A percentile compares a stretch with the other conserved stretches of the same genome.
phyloP scores from a whole-genome alignment of 352 stramenopile species.

The Pythium insidiosum region DNA sequence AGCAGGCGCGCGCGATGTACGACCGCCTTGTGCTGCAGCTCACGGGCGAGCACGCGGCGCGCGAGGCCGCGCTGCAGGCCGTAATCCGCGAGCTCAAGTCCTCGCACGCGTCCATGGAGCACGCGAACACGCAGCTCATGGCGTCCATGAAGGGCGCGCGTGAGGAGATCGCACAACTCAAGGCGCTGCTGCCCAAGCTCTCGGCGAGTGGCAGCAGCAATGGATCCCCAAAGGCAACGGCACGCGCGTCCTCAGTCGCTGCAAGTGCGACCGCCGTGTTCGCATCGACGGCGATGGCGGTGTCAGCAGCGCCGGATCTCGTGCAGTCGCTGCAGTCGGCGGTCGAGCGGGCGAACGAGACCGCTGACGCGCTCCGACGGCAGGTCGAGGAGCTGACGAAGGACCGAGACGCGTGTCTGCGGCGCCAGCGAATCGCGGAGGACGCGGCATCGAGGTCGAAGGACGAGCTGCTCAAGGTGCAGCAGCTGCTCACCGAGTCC shows the following conservation, averaged over 20 bases:
- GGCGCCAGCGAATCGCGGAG: constrained; percentile 22
- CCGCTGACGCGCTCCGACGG: constrained; percentile 26
- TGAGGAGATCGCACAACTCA: constrained; percentile 37
- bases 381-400: constrained; percentile 27
- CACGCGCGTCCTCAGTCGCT: no score
- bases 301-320: constrained; percentile 1
- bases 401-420: constrained; percentile 21
- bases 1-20: constrained; percentile 38
- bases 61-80: constrained; percentile 36
- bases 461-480: constrained; percentile 32
- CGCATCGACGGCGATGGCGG: not conserved
- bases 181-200: constrained; percentile 35
- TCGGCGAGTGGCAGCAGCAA: not conserved
- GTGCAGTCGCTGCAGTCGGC: constrained; percentile 42
- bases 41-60: constrained; percentile 24
- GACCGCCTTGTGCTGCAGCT: constrained; percentile 36
- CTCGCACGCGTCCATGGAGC: constrained; percentile 38
- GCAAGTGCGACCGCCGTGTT: no score
- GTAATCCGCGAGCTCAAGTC: constrained; percentile 38
- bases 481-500: constrained; percentile 40
- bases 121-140: constrained; percentile 42
- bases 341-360: constrained; percentile 24
- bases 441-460: constrained; percentile 18
- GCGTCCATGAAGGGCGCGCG: constrained; percentile 30
- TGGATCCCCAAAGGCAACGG: no score